Conservation (phyloP, 2,329 filamentous ascomycete species). For the Sporothrix humicola region DNA sequence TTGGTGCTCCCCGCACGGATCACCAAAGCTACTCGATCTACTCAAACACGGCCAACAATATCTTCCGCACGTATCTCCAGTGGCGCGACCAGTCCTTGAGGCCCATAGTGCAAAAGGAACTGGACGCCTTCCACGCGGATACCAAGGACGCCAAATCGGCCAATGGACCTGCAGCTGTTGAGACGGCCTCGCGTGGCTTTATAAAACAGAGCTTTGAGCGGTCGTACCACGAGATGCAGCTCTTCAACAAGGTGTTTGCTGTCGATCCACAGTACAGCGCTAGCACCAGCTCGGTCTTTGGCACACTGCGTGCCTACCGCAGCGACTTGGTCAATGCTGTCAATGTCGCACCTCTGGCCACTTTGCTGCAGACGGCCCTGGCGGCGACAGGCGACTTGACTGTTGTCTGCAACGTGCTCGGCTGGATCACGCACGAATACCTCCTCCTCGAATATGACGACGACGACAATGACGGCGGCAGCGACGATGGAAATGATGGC, state of each 20-base stretch:
- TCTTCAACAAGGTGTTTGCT: constrained; percentile 62
- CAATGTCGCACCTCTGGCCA: constrained; percentile 60
- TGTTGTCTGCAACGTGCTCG: constrained; percentile 60
- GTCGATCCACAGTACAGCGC: constrained; percentile 60
- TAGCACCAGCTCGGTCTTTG: constrained; percentile 57
- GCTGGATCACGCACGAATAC: constrained; percentile 65
- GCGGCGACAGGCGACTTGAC: constrained; percentile 55
- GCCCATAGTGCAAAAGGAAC: constrained; percentile 58
- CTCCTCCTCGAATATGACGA: constrained; percentile 62
- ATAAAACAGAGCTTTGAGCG: constrained; percentile 66
- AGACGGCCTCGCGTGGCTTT: constrained; percentile 62
- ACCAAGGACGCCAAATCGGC: constrained; percentile 47
- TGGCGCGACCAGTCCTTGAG: constrained; percentile 61
- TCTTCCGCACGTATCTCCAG: constrained; percentile 60
- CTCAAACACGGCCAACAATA: constrained; percentile 58
- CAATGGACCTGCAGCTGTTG: constrained; percentile 45
- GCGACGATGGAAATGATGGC: not conserved
- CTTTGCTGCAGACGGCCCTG: constrained; percentile 56
- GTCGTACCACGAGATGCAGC: constrained; percentile 58
- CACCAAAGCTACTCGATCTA: constrained; percentile 59
- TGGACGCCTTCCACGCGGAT: constrained; percentile 61
- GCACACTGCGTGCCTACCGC: constrained; percentile 55
- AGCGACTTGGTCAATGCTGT: constrained; percentile 59
- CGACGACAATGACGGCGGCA: constrained; percentile 48
- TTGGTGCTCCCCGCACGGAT: constrained; percentile 53